Evolutionary conservation across 495 filamentous ascomycete species (phyloP).

Genomic region (Penicillium cinerascens): DNA sequence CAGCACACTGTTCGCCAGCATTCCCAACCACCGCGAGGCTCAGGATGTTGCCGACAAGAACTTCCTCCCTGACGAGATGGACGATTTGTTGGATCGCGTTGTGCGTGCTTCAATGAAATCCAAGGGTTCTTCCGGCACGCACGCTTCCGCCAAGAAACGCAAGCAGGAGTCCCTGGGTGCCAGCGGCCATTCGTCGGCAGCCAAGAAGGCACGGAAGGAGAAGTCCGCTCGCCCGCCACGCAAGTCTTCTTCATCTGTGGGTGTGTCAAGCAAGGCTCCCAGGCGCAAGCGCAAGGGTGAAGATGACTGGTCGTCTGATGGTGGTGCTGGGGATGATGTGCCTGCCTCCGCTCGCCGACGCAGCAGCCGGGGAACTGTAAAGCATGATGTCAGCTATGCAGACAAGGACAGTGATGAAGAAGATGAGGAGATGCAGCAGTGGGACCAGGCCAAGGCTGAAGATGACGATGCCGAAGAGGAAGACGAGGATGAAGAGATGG

Average conservation of each 20-base stretch:
- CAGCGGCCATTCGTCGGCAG: slow-evolving; percentile 28
- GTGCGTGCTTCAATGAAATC: slow-evolving; percentile 47
- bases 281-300: slow-evolving; percentile 43
- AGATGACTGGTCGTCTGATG: slow-evolving; percentile 45
- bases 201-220: slow-evolving; percentile 47
- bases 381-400: slow-evolving; percentile 46
- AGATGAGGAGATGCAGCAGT: slow-evolving; percentile 51
- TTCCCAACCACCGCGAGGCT: slow-evolving; percentile 72
- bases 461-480: slow-evolving; percentile 23
- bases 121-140: slow-evolving; percentile 25
- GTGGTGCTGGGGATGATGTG: slow-evolving; percentile 18
- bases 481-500: slow-evolving; percentile 25
- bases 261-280: slow-evolving; percentile 36
- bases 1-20: slow-evolving; percentile 66
- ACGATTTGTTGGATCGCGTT: slow-evolving; percentile 70
- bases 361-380: slow-evolving; percentile 35
- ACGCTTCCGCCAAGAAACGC: slow-evolving; percentile 40
- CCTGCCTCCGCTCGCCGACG: slow-evolving; percentile 35
- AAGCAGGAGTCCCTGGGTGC: slow-evolving; percentile 41
- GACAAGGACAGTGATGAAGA: slow-evolving; percentile 54
- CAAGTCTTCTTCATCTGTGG: slow-evolving; percentile 36
- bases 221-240: slow-evolving; percentile 30
- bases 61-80: slow-evolving; percentile 76
- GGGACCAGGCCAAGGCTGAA: slow-evolving; percentile 25
- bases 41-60: slow-evolving; percentile 80